Base-by-base conservation (phyloP, 1,284 basidiomycete genomes). In the Coniophora puteana region DNA sequence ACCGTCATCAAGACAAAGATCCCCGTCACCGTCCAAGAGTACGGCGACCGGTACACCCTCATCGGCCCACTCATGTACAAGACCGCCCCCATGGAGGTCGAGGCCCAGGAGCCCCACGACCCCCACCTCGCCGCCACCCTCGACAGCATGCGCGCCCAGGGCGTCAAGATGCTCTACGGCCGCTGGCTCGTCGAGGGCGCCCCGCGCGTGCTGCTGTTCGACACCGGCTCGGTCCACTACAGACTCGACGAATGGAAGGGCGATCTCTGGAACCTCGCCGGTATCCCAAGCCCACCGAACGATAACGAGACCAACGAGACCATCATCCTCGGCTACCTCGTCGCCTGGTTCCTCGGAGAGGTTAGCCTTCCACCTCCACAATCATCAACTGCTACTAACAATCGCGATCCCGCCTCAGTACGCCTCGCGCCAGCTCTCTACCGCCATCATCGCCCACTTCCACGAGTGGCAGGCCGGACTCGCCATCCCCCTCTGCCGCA, bases 1-100 rank as follows among this genome's bases (percentile, higher is more conserved):
- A 98, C 94, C 50, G 94, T 98, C 70, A 97, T 98, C 68, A 97
- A 97, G 72, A 98, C 95, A 42, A 99, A 98, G 64, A 93, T 96
- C 39, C 95, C 95, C 44, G 91, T 99, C 64, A 97, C 95, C 48
- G 89, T 94, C 56, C 82, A 84, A 48, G 93, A 96, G 65, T 96
- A 86, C 65, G 87, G 89, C 57, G 86, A 90, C 66, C 78, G 93
- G 49, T 96, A 95, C 71, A 86, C 80, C 51, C 86, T 99, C 62
- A 89, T 98, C 57, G 95, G 95, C 35, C 85, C 95, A 10, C 81
- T 99, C 50, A 91, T 87, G 46, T 96, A 98, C 83, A 98, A 98
- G 74, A 87, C 90, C 4, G 94, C 94, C 0, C 93, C 94, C 36
- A 94, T 98, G 91, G 95, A 99, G 70, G 95, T 98, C 52, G 95